phyloP scores from a whole-genome alignment of 148 eudicot genomes.

The Nyssa sinensis region DNA sequence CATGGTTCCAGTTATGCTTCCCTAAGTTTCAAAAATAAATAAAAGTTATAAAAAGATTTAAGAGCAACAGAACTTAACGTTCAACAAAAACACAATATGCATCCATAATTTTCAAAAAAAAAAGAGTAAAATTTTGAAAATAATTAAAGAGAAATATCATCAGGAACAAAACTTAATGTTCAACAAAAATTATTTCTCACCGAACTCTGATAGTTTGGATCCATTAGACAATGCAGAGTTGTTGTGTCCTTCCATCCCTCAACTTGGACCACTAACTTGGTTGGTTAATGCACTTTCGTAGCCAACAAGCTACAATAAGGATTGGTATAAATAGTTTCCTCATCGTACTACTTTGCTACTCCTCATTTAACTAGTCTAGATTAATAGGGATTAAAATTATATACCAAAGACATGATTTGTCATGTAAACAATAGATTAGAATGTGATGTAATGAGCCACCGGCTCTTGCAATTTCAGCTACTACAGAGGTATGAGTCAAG shows the following conservation, averaged over 20 bases:
- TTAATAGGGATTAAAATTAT: too few relatives aligned
- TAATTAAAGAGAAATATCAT: not conserved
- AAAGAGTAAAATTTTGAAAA: not conserved
- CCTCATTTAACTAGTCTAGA: not conserved
- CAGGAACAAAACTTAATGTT: not conserved
- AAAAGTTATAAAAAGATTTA: too few relatives aligned
- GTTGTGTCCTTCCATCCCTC: not conserved
- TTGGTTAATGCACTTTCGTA: not conserved
- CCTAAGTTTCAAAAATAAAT: conserved; percentile 30
- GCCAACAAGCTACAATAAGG: not conserved
- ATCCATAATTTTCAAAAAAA: not conserved
- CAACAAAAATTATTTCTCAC: not conserved
- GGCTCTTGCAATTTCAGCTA: too few relatives aligned
- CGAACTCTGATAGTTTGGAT: not conserved
- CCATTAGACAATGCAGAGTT: not conserved
- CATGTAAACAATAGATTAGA: not conserved
- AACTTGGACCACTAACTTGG: not conserved
- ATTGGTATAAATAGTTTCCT: not conserved
- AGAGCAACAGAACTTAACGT: too few relatives aligned
- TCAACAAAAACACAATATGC: too few relatives aligned
- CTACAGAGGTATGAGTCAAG: too few relatives aligned
- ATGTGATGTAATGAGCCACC: too few relatives aligned
- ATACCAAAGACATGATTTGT: too few relatives aligned
- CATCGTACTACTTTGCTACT: not conserved
- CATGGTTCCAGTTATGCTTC: conserved; percentile 59